Conservation (phyloP, 1,284 basidiomycete genomes). For the Trametes sp. region DNA sequence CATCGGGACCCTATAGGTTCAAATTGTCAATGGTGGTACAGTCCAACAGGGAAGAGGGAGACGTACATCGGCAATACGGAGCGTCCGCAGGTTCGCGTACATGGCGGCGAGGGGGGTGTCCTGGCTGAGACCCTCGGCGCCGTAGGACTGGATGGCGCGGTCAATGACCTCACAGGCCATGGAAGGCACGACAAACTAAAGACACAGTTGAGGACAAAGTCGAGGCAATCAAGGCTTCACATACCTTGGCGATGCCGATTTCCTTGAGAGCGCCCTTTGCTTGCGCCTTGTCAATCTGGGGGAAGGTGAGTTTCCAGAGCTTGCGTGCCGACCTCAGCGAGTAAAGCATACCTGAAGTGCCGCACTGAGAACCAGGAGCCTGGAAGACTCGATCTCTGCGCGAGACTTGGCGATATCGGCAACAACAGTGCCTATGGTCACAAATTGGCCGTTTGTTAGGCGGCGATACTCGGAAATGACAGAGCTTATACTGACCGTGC, state of each 20-base stretch:
- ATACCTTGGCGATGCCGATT: constrained; percentile 95
- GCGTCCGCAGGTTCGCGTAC: constrained; percentile 86
- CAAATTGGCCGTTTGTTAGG: background rate
- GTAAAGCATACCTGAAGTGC: constrained; percentile 76
- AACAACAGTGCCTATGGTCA: constrained; percentile 77
- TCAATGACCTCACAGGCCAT: constrained; percentile 92
- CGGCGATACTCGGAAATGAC: background rate
- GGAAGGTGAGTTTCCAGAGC: background rate
- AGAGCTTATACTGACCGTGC: constrained; percentile 69
- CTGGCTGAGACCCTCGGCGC: constrained; percentile 94
- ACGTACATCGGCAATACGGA: constrained; percentile 89
- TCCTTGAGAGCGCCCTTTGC: constrained; percentile 97
- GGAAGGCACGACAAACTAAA: constrained; percentile 88
- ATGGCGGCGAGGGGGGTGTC: constrained; percentile 84
- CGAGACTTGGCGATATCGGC: constrained; percentile 91
- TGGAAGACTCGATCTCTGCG: constrained; percentile 90
- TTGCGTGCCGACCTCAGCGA: background rate
- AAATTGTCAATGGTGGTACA: background rate
- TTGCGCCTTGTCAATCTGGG: constrained; percentile 85
- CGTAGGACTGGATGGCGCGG: constrained; percentile 93
- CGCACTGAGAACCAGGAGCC: constrained; percentile 91
- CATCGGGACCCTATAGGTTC: constrained; percentile 79
- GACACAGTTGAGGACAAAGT: constrained; percentile 2
- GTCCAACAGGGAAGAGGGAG: background rate
- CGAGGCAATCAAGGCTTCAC: background rate